Base-by-base conservation (phyloP, 2,329 filamentous ascomycete species). In the Penicillium sp. region DNA sequence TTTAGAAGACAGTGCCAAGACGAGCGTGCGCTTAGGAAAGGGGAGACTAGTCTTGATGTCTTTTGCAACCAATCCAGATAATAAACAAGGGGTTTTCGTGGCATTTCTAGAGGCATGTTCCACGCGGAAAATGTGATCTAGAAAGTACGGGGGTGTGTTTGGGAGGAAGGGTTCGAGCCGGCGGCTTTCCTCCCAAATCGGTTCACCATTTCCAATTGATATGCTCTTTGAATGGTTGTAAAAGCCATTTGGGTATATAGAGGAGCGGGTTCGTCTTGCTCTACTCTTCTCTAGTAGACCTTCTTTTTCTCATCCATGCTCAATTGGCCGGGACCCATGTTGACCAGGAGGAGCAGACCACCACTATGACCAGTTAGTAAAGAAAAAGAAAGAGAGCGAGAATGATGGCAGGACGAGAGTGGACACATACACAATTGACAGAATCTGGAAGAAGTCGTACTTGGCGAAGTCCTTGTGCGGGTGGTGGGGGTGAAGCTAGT, bases 301-400 rank as follows among this genome's bases (percentile, higher is more conserved):
- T 99, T 99, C 87, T 99, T 99, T 90, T 99, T 99, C 86, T 99
- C 94, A 78, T 99, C 94, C 76, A 97, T 93, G 75, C 90, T 96
- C 83, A 97, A 90, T 77, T 96, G 92, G 61, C 94, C 94, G 9
- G 94, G 94, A 58, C 94, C 94, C 85, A 94, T 97, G 86, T 99
- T 99, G 79, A 97, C 92, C 64, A 99, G 86, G 63, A 99, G 87
- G 54, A 99, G 84, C 54, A 99, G 90, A 75, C 94, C 94, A 62
- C 94, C 94, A 63, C 84, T 86, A 56, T 26, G 14, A 39, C 24
- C 6, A 16, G 42, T 60, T 58, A 53, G 52, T 18, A 39, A 19
- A n/a, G 11, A 2, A 36, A 37, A 40, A 34, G 26, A 19, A n/a
- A 6, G 29, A 19, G 3, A 39, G 5, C 11, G 40, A 45, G 33